phyloP scores from a whole-genome alignment of 1,284 basidiomycete genomes.

The Trametes pubescens region DNA sequence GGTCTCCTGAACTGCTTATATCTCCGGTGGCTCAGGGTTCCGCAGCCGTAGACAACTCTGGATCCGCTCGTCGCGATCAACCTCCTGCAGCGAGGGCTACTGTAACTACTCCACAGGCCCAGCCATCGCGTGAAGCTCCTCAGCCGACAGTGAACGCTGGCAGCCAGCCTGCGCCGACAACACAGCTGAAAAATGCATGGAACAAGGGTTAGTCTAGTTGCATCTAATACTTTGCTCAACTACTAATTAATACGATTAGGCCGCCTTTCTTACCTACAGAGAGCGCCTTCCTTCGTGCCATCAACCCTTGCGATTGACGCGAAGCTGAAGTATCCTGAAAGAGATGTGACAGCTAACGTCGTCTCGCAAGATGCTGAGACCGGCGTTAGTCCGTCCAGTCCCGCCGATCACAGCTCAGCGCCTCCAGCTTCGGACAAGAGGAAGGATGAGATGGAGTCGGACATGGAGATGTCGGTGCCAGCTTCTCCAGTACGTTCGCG shows the following conservation, averaged over 20 bases:
- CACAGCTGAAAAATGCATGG: neutral
- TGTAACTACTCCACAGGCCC: neutral
- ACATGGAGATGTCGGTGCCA: slow-evolving; percentile 26
- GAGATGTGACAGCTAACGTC: neutral
- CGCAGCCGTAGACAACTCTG: slow-evolving; percentile 15
- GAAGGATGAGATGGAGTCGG: slow-evolving; percentile 12
- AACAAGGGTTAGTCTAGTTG: slow-evolving; percentile 5
- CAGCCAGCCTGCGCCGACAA: neutral
- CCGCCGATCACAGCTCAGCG: neutral
- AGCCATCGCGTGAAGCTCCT: neutral
- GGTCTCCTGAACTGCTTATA: slow-evolving; percentile 11
- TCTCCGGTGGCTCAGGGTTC: slow-evolving; percentile 12
- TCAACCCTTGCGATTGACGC: slow-evolving; percentile 31
- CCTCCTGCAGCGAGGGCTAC: neutral
- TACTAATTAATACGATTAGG: neutral
- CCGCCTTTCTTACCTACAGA: slow-evolving; percentile 17
- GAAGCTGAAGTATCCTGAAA: slow-evolving; percentile 23
- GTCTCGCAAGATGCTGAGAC: neutral
- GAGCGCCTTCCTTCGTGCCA: slow-evolving; percentile 29
- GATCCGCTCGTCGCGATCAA: slow-evolving; percentile 20
- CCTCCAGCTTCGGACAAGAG: neutral
- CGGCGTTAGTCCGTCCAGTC: neutral
- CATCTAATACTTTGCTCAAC: neutral
- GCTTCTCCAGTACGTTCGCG: slow-evolving; percentile 22
- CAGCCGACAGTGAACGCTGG: neutral